Evolutionary conservation across 2,329 filamentous ascomycete species (phyloP).

Genomic region (Chaetoscypha palmicola): DNA sequence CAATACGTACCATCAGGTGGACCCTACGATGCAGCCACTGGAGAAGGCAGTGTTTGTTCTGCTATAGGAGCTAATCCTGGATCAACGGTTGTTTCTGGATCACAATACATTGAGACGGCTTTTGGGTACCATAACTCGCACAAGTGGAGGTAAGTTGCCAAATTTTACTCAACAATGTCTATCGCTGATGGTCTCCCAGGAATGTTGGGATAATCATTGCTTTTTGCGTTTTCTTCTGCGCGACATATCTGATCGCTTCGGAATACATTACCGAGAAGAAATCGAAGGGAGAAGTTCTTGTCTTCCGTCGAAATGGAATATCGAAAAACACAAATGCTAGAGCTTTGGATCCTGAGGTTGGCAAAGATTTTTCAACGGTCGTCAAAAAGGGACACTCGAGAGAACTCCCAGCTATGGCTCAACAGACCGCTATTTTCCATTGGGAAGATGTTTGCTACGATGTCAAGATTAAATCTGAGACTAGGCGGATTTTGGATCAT

Average conservation of each 20-base stretch:
- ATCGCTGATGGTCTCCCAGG: neutral
- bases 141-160: neutral
- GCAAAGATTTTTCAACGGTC: neutral
- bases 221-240: neutral
- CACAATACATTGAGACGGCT: neutral
- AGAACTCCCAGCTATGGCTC: neutral
- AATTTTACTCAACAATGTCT: neutral
- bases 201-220: slow-evolving; percentile 2
- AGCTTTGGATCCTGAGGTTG: neutral
- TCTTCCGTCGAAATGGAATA: slow-evolving; percentile 45
- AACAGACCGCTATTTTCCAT: slow-evolving; percentile 26
- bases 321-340: neutral
- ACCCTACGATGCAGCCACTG: neutral
- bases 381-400: neutral
- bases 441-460: slow-evolving; percentile 55
- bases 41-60: neutral
- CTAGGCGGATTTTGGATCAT: slow-evolving; percentile 57
- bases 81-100: neutral
- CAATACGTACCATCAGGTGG: slow-evolving; percentile 21
- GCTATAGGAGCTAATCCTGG: neutral
- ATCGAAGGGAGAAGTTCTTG: slow-evolving; percentile 67
- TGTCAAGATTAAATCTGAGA: slow-evolving; percentile 60
- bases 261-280: slow-evolving; percentile 57
- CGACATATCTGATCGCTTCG: slow-evolving; percentile 52
- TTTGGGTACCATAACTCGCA: neutral